Evolutionary conservation across 306 rosid genomes (phyloP).

Genomic region (Fragaria iinumae): DNA sequence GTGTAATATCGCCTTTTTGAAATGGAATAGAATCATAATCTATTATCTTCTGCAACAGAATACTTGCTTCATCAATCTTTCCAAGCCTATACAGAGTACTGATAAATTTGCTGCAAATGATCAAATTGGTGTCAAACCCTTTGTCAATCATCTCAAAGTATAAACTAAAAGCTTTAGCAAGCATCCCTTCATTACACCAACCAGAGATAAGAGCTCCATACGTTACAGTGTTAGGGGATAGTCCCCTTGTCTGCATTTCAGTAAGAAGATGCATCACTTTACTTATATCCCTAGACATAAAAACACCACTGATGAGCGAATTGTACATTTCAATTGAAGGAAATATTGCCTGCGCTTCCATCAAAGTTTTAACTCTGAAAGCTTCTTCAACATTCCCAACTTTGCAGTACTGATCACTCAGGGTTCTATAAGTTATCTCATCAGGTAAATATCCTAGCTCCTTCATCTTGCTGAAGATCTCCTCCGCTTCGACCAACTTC

Average conservation of each 20-base stretch:
- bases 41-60: slow-evolving; percentile 61
- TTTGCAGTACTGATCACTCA: slow-evolving; percentile 72
- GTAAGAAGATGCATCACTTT: slow-evolving; percentile 45
- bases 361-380: slow-evolving; percentile 52
- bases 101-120: slow-evolving; percentile 67
- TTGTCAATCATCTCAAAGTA: slow-evolving; percentile 69
- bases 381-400: slow-evolving; percentile 61
- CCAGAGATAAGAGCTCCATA: slow-evolving; percentile 80
- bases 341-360: slow-evolving; percentile 47
- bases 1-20: slow-evolving; percentile 23
- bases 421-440: slow-evolving; percentile 65
- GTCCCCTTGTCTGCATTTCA: slow-evolving; percentile 64
- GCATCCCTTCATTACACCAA: slow-evolving; percentile 75
- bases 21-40: slow-evolving; percentile 48
- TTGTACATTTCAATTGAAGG: slow-evolving; percentile 79
- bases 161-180: slow-evolving; percentile 58
- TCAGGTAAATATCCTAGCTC: slow-evolving; percentile 72
- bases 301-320: slow-evolving; percentile 69
- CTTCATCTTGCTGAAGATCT: slow-evolving; percentile 61
- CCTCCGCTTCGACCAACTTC: slow-evolving; percentile 60
- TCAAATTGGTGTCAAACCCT: slow-evolving; percentile 56
- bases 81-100: slow-evolving; percentile 62
- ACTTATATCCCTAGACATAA: slow-evolving; percentile 48
- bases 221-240: slow-evolving; percentile 61
- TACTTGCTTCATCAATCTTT: slow-evolving; percentile 64